Evolutionary conservation across 139 green algal genomes (phyloP), one percentile per base, ranked within the genome.

Genomic region (Chlorella sp.): DNA sequence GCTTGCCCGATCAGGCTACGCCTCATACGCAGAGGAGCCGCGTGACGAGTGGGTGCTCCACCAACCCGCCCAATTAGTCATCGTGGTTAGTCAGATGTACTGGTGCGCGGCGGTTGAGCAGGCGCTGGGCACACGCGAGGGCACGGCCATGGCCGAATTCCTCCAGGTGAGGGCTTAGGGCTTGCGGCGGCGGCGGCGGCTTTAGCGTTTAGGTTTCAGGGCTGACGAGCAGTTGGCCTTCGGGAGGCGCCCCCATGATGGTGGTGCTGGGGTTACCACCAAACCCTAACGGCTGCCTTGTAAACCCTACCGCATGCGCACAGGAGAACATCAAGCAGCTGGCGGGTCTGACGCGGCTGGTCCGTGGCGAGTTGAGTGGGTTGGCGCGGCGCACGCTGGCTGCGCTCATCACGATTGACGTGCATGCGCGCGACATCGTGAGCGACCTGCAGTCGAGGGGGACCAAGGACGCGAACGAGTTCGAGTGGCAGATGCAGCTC

Each of bases 401-500:
- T 0, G 86, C 91, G 29, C 83, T 96, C 64, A 94, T 96, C 85
- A 96, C 91, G 2, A 92, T 96, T 35, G 91, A 96, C 74, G 91
- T 96, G 64, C 89, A 96, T 78, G 86, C 85, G 29, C 78, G 88
- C 36, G 89, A 94, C 78, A 91, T 94, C 50, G 80, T 94, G 62
- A 78, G 84, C 26, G 72, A 86, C 32, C 80, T 96, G 34, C 70
- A 86, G 59, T 55, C 74, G 0, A 74, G 88, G 27, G 73, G 69
- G 31, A 80, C 86, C 10, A 74, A 71, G 24, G 80, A 82, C 60
- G 50, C 70, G 23, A 88, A 83, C 31, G 86, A 91, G 31, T 96
- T 96, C 80, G 74, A 87, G 51, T 96, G 91, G 91, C 90, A 94
- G 84, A 95, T 94, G 90, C 90, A 92, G 78, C 78, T 92, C 67